Conservation (phyloP, 108 stramenopile species). For the Skeletonema marinoi region DNA sequence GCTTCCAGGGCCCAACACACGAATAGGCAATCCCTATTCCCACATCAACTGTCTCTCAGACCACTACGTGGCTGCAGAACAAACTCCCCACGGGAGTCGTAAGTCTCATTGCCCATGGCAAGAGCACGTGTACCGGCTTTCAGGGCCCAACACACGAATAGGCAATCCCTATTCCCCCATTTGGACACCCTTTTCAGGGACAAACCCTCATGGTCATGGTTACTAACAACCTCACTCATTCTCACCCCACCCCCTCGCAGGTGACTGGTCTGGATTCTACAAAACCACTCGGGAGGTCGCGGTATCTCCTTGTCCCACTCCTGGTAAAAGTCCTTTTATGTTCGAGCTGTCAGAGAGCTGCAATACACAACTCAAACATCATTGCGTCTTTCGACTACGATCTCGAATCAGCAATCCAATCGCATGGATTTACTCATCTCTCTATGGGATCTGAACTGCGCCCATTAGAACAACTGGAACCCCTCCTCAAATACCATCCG, state of each 20-base stretch:
- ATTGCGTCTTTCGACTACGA: background rate
- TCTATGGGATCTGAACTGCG: slow-evolving; percentile 15
- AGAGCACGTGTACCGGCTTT: too few species aligned
- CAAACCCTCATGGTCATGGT: too few species aligned
- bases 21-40: too few species aligned
- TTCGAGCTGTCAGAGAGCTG: background rate
- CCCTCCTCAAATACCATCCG: slow-evolving; percentile 9
- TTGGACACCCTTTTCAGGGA: too few species aligned
- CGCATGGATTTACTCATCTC: background rate
- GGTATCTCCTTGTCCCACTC: background rate
- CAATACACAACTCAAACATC: background rate
- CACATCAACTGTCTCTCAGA: too few species aligned
- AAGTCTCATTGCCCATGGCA: too few species aligned
- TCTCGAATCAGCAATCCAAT: background rate
- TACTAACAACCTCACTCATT: too few species aligned
- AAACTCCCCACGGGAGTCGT: too few species aligned
- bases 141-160: too few species aligned
- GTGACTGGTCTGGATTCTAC: background rate
- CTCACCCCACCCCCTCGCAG: background rate
- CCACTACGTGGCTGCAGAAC: too few species aligned
- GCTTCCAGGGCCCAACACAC: too few species aligned
- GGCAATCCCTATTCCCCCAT: too few species aligned
- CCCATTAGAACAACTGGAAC: slow-evolving; percentile 10
- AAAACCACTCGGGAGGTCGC: background rate
- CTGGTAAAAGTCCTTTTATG: background rate